These are phyloP conservation scores for Botrytis galanthina DNA, from an alignment of 2,329 filamentous ascomycete genomes.

Conservation along the genomic window DNA sequence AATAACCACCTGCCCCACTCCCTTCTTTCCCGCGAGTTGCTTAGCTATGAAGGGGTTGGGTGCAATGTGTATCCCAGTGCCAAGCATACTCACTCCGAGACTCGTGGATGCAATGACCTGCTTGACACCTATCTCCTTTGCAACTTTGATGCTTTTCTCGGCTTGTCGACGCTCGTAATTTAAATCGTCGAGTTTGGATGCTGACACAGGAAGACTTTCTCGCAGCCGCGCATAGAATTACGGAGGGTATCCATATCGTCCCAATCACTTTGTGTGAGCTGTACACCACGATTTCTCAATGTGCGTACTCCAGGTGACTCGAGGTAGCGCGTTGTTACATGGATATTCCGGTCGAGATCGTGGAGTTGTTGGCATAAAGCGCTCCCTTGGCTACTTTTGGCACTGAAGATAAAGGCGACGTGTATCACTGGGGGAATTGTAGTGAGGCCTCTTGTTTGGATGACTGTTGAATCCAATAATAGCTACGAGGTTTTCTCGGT, in stretches of 20 bases:
- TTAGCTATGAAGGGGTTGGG: background rate
- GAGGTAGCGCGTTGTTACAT: background rate
- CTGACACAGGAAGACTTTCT: background rate
- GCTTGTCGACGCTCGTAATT: background rate
- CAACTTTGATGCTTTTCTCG: background rate
- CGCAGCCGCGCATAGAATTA: background rate
- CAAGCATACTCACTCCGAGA: background rate
- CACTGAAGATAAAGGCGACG: background rate
- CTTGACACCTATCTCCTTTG: background rate
- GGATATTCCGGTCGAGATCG: background rate
- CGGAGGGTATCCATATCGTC: background rate
- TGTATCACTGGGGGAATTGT: background rate
- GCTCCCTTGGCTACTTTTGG: background rate
- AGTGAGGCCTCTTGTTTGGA: background rate
- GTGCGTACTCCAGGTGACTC: background rate
- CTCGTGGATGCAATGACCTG: background rate
- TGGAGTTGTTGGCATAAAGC: background rate
- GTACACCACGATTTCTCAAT: background rate
- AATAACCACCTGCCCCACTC: background rate
- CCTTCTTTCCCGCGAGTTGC: conserved; percentile 1
- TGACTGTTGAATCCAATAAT: background rate
- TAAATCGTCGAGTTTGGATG: background rate
- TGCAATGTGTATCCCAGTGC: background rate
- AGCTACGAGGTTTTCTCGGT: background rate
- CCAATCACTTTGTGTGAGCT: background rate